Evolutionary conservation across 1,139 yeast species (phyloP), one percentile per base, ranked within the genome.

Genomic region (Suhomyces chickasaworum): DNA sequence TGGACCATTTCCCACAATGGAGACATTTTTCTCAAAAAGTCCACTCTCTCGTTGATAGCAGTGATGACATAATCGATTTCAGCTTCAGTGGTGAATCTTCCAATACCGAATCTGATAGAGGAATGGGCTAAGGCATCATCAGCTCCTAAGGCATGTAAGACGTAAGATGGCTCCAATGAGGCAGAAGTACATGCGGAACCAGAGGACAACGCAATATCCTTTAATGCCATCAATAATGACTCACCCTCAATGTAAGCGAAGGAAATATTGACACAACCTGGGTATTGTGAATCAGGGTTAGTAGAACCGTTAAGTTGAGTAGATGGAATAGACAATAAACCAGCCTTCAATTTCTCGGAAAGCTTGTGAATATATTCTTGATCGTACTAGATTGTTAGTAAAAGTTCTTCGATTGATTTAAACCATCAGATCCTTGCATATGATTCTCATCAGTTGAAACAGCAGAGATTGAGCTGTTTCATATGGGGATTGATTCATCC

Each of bases 111-210:
- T 65, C 99, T 81, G 60, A 93, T 95, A 29, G 96, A 87, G 16
- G 98, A 90, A 67, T 93, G 99, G 5, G 99, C 99, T 58, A 93
- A 78, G 8, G 98, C 98, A 64, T 93, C 99, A 66, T 93, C 98
- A 18, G 96, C 97, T 44, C 99, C 99, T 44, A 93, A 76, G 1
- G 99, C 98, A 59, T 93, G 96, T 60, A 93, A 78, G 33, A 93
- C 99, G 60, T 93, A 93, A 2, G 97, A 89, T 22, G 99, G 99
- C 68, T 93, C 99, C 60, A 93, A 79, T 7, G 98, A 91, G 0
- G 99, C 98, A 30, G 98, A 91, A 6, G 99, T 93, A 77, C 99
- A 93, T 3, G 99, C 99, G n/a, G 97, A 89, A 30, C 99, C 99
- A 3, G 97, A 89, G 51, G 96, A 86, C 55, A 93, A 78, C 0